A percentile compares a stretch with the other conserved stretches of the same genome.
These are phyloP conservation scores for Geranium rotundifolium DNA, from an alignment of 345 rosid species.

Conservation along the genomic window DNA sequence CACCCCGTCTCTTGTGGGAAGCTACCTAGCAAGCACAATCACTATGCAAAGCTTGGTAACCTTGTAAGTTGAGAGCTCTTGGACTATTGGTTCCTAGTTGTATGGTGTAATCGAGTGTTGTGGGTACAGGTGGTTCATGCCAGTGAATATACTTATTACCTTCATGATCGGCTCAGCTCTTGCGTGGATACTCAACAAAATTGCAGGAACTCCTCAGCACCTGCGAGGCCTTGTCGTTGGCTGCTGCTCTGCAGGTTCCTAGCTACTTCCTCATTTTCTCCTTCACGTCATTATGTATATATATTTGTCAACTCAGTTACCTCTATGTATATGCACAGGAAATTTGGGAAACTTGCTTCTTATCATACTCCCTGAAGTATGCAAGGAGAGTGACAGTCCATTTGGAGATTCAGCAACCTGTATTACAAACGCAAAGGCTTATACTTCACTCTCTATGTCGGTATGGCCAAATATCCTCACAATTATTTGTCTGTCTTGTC, in stretches of 20 bases:
- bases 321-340: constrained; percentile 14
- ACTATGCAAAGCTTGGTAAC: constrained; percentile 20
- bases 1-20: constrained; percentile 24
- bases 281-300: too few relatives aligned
- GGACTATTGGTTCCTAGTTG: background rate
- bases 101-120: background rate
- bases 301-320: background rate
- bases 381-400: constrained; percentile 29
- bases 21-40: constrained; percentile 26
- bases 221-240: constrained; percentile 40
- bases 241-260: constrained; percentile 36
- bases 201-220: constrained; percentile 22
- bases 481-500: too few relatives aligned
- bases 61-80: constrained; percentile 17
- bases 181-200: constrained; percentile 30
- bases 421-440: constrained; percentile 17
- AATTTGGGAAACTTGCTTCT: constrained; percentile 29
- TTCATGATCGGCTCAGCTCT: constrained; percentile 24
- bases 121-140: constrained; percentile 45
- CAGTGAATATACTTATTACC: constrained; percentile 25
- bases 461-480: background rate
- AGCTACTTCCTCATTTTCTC: background rate
- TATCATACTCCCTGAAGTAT: constrained; percentile 30
- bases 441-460: constrained; percentile 13
- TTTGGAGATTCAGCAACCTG: constrained; percentile 23